Evolutionary conservation across 2,329 filamentous ascomycete genomes (phyloP).

Genomic region (Exophiala mesophila): DNA sequence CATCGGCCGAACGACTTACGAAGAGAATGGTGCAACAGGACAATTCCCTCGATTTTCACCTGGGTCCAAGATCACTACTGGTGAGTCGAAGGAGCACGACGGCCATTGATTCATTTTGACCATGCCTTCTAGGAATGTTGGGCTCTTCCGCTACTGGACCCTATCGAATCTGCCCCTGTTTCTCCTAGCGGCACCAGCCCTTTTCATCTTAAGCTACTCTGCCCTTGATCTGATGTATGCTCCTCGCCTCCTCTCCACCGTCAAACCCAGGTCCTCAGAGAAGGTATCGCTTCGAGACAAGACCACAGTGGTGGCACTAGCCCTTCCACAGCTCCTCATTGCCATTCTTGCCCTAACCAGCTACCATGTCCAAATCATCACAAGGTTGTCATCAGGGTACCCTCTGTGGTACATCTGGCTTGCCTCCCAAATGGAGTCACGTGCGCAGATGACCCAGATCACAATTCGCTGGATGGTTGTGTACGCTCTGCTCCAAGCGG

Average conservation of each 20-base stretch:
- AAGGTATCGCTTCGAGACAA: constrained; percentile 5
- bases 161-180: constrained; percentile 82
- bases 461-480: constrained; percentile 67
- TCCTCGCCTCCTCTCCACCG: constrained; percentile 3
- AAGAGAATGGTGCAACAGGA: constrained; percentile 68
- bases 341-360: constrained; percentile 66
- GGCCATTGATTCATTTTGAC: not conserved
- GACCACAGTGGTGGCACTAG: constrained; percentile 47
- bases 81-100: constrained; percentile 51
- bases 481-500: constrained; percentile 78
- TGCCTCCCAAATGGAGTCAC: constrained; percentile 8
- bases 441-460: constrained; percentile 17
- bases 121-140: constrained; percentile 64
- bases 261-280: not conserved
- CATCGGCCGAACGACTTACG: constrained; percentile 25
- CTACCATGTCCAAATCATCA: constrained; percentile 94
- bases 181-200: constrained; percentile 71
- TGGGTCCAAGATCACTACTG: constrained; percentile 90
- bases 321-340: constrained; percentile 67
- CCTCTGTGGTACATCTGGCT: constrained; percentile 86
- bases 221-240: constrained; percentile 32
- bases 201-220: constrained; percentile 63
- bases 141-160: constrained; percentile 88
- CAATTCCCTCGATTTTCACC: constrained; percentile 80
- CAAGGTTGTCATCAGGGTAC: constrained; percentile 79